Conservation (phyloP, 2,329 filamentous ascomycete species). For the Diaporthe caulivora region DNA sequence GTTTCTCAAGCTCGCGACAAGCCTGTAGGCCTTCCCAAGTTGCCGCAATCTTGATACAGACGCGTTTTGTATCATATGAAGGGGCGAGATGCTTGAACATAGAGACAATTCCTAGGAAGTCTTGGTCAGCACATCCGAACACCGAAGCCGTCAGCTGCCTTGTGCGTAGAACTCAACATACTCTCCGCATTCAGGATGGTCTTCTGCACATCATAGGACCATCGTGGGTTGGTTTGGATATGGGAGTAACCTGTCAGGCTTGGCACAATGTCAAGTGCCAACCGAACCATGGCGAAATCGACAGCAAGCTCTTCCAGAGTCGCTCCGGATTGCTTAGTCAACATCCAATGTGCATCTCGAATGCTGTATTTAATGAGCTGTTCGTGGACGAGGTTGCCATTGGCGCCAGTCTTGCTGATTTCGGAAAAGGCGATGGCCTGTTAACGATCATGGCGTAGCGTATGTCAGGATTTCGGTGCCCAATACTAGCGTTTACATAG, state of each 20-base stretch:
- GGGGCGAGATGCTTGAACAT: constrained; percentile 60
- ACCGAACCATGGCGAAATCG: constrained; percentile 68
- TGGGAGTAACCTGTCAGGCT: constrained; percentile 66
- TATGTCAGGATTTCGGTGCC: constrained; percentile 16
- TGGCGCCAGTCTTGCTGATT: constrained; percentile 49
- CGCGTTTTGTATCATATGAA: constrained; percentile 57
- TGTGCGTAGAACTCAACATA: constrained; percentile 46
- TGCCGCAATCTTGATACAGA: constrained; percentile 74
- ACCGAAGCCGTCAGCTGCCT: neutral
- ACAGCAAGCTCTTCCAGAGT: constrained; percentile 62
- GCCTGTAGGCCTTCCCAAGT: constrained; percentile 75
- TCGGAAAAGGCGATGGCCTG: constrained; percentile 65
- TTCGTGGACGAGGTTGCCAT: constrained; percentile 53
- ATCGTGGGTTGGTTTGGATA: constrained; percentile 71
- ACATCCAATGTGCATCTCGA: constrained; percentile 49
- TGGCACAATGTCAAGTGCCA: constrained; percentile 64
- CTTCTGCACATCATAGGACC: constrained; percentile 62
- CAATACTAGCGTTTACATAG: neutral
- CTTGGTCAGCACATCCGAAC: neutral
- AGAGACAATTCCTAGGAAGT: constrained; percentile 60
- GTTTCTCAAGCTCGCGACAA: constrained; percentile 64
- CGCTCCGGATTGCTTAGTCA: constrained; percentile 50
- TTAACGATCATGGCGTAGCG: neutral
- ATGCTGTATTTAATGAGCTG: constrained; percentile 53
- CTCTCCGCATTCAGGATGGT: constrained; percentile 64